phyloP scores from a whole-genome alignment of 1,284 basidiomycete genomes.

The Leucocoprinus gongylophorus region DNA sequence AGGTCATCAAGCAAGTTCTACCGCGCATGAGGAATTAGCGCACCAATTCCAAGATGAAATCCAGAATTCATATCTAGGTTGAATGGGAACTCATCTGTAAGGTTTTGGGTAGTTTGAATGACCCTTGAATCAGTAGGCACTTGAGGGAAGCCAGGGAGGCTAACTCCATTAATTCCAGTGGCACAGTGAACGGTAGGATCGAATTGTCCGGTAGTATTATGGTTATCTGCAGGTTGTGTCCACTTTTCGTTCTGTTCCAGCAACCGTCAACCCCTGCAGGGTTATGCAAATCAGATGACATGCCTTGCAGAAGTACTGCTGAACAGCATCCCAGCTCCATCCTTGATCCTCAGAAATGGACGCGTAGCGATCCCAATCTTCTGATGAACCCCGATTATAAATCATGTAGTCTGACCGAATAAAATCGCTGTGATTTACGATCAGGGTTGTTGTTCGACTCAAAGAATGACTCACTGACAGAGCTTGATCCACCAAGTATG shows the following conservation, averaged over 20 bases:
- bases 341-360: too few relatives aligned
- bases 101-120: too few relatives aligned
- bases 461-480: conserved; percentile 15
- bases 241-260: conserved; percentile 21
- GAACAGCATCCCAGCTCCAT: too few relatives aligned
- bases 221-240: conserved; percentile 22
- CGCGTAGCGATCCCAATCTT: conserved; percentile 19
- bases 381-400: conserved; percentile 22
- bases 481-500: conserved; percentile 19
- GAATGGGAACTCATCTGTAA: too few relatives aligned
- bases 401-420: conserved; percentile 12
- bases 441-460: background rate
- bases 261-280: conserved; percentile 5
- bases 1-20: background rate
- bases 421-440: background rate
- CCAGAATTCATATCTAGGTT: conserved; percentile 14
- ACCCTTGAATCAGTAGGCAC: too few relatives aligned
- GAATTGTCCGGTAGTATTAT: conserved; percentile 23
- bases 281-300: too few relatives aligned
- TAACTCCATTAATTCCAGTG: conserved; percentile 23
- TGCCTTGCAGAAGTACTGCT: too few relatives aligned
- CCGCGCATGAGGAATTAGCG: background rate
- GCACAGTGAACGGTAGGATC: conserved; percentile 22
- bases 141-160: conserved; percentile 24
- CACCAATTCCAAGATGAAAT: background rate